Conservation (phyloP, 345 rosid genomes). For the Ceriops tagal region DNA sequence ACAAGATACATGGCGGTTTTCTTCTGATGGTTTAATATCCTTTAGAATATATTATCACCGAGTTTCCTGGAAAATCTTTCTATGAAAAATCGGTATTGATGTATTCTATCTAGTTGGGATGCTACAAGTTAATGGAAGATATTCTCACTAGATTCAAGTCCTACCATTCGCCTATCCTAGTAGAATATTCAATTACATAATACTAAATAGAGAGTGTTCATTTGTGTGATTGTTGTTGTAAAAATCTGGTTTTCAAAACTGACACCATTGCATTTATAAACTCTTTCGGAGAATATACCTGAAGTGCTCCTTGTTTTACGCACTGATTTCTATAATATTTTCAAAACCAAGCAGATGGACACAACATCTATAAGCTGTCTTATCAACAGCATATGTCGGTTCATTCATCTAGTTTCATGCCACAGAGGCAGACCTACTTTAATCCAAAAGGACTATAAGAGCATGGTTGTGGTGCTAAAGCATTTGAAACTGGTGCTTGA, state of each 20-base stretch:
- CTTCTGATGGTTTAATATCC: background rate
- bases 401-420: constrained; percentile 81
- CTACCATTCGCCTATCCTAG: too few species aligned
- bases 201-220: background rate
- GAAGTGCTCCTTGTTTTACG: background rate
- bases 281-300: background rate
- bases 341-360: constrained; percentile 61
- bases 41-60: background rate
- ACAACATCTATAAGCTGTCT: constrained; percentile 53
- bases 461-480: constrained; percentile 53
- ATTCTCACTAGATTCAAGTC: background rate
- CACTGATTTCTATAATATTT: constrained; percentile 3
- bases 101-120: background rate
- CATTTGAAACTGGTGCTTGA: constrained; percentile 77
- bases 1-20: background rate
- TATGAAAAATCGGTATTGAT: background rate
- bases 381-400: constrained; percentile 78
- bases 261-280: background rate
- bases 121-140: background rate
- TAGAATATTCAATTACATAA: background rate
- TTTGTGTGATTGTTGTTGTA: constrained; percentile 3
- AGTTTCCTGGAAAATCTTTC: background rate
- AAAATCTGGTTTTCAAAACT: constrained; percentile 1
- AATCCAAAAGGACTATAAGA: constrained; percentile 53
- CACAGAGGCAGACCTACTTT: constrained; percentile 50